phyloP scores from a whole-genome alignment of 352 stramenopile genomes.

The Globisporangium nunn region DNA sequence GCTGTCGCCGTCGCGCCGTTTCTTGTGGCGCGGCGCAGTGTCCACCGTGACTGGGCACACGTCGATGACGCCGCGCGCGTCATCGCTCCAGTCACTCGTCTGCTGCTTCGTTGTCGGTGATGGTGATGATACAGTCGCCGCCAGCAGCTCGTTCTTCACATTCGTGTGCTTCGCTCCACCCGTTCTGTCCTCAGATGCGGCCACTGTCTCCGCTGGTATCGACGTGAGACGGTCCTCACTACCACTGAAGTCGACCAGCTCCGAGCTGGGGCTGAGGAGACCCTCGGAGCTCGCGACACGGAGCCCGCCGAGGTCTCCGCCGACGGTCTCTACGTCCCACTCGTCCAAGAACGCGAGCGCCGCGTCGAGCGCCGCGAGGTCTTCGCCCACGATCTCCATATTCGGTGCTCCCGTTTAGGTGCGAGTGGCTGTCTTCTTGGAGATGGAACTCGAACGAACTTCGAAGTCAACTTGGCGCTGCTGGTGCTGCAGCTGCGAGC shows the following conservation, averaged over 20 bases:
- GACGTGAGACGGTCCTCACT: background rate
- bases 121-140: too few relatives aligned
- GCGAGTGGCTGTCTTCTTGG: background rate
- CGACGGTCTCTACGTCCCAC: constrained; percentile 9
- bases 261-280: background rate
- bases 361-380: constrained; percentile 12
- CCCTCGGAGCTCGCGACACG: background rate
- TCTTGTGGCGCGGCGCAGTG: constrained; percentile 5
- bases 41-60: constrained; percentile 5
- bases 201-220: background rate
- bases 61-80: background rate
- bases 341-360: constrained; percentile 14
- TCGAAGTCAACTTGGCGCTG: too few relatives aligned
- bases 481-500: too few relatives aligned
- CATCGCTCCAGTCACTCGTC: background rate
- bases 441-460: too few relatives aligned
- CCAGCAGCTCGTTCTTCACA: background rate
- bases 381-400: constrained; percentile 1
- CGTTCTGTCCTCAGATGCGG: too few relatives aligned
- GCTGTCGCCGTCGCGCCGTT: background rate
- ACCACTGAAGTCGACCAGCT: background rate
- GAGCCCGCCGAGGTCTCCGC: background rate
- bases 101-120: background rate
- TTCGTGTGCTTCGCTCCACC: too few relatives aligned
- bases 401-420: background rate